Evolutionary conservation across 805 yeast species (phyloP), one percentile per base, ranked within the genome.

Genomic region (Lipomyces yamadae): DNA sequence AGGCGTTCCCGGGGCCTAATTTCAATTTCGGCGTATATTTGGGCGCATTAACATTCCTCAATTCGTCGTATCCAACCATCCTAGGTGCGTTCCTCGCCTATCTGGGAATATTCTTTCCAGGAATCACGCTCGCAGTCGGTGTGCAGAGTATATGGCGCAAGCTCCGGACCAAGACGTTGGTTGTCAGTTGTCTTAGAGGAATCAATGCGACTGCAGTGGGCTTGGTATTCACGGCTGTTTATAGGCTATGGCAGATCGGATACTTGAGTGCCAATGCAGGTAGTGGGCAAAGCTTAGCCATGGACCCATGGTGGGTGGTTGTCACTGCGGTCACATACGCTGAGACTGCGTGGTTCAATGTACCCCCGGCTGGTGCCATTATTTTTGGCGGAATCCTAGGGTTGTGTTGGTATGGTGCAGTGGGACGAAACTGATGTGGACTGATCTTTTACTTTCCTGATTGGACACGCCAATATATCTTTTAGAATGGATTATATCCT

Each of bases 1-100:
- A 65, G 48, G 68, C 68, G 4, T 65, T 65, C 45, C 68, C 68
- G 30, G 68, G 68, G 13, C 68, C 68, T 2, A 65, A 65, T 39
- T 65, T 65, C 60, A 65, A 62, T 18, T 65, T 65, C 50, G 68
- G 61, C 11, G 59, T 65, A 3, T 65, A 65, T 42, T 62, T 65
- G 29, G 68, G 68, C 24, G 66, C 63, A 15, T 34, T 65, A 13
- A 63, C 68, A 8, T 37, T 48, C 50, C 53, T 56, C 29, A 57
- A 61, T 29, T 55, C 45, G 13, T 45, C 55, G 32, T 18, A 29
- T n/a, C 42, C 58, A 6, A 32, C 45, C 3, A 45, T 59, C 7
- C 34, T 56, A 45, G 68, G 68, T 15, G 68, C 68, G 24, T 30
- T 65, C 18, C 45, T 65, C 18, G 64, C 58, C 29, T 65, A 50